These are phyloP conservation scores for Kingdonia uniflora DNA, from an alignment of 164 flowering plant genomes.

Conservation along the genomic window DNA sequence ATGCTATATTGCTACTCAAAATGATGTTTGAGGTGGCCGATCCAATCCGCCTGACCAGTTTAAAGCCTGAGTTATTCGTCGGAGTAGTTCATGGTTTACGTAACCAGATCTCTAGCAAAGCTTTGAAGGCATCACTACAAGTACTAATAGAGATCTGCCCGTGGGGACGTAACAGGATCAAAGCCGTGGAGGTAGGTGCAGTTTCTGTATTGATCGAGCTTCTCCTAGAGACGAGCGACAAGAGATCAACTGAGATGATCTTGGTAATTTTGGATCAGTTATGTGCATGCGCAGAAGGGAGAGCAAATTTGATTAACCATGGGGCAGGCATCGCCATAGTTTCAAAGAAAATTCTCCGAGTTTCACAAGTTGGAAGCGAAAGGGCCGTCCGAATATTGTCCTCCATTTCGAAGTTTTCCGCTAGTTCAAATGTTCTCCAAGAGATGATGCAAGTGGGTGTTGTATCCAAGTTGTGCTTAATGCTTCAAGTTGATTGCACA, in stretches of 20 bases:
- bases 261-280: constrained; percentile 40
- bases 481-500: constrained; percentile 49
- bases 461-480: constrained; percentile 67
- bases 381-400: constrained; percentile 46
- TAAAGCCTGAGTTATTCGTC: too few species aligned
- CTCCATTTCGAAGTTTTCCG: constrained; percentile 39
- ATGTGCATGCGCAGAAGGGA: constrained; percentile 67
- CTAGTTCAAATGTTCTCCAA: constrained; percentile 33
- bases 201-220: constrained; percentile 44
- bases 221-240: constrained; percentile 28
- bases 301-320: constrained; percentile 49
- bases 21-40: too few species aligned
- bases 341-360: constrained; percentile 67
- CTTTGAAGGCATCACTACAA: constrained; percentile 43
- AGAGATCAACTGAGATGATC: constrained; percentile 31
- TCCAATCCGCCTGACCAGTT: too few species aligned
- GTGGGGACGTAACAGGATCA: constrained; percentile 65
- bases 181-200: constrained; percentile 47
- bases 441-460: constrained; percentile 80
- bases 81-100: too few species aligned
- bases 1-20: too few species aligned
- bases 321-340: constrained; percentile 67
- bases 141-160: constrained; percentile 42
- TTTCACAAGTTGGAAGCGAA: constrained; percentile 51
- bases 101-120: background rate